Evolutionary conservation across 768 basidiomycete genomes (phyloP).

Genomic region (Mycena kentingensis): DNA sequence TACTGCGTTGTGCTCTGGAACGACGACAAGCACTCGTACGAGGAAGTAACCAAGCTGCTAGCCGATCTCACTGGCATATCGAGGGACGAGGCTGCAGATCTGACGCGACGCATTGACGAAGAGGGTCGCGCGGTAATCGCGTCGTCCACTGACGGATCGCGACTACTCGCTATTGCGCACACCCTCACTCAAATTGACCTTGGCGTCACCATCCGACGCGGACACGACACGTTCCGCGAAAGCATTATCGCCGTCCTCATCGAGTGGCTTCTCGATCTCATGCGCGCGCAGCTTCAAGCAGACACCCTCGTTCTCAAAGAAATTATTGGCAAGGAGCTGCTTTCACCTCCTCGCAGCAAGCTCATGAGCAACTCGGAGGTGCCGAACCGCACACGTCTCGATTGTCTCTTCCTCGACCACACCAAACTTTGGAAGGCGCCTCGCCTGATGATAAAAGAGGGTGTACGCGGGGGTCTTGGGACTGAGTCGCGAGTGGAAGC

Average conservation of each 20-base stretch:
- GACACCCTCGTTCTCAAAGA: slow-evolving; percentile 73
- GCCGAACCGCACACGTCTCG: slow-evolving; percentile 61
- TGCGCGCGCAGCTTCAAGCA: slow-evolving; percentile 66
- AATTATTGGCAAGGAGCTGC: slow-evolving; percentile 67
- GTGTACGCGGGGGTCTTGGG: slow-evolving; percentile 76
- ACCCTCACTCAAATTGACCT: slow-evolving; percentile 86
- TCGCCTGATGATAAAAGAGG: slow-evolving; percentile 76
- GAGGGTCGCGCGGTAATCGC: slow-evolving; percentile 82
- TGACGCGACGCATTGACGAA: slow-evolving; percentile 69
- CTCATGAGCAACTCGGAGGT: slow-evolving; percentile 44
- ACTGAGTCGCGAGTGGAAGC: slow-evolving; percentile 71
- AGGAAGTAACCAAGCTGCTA: slow-evolving; percentile 79
- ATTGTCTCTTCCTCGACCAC: slow-evolving; percentile 80
- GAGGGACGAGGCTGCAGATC: slow-evolving; percentile 55
- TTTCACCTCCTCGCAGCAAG: slow-evolving; percentile 61
- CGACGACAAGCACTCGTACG: slow-evolving; percentile 94
- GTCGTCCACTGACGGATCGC: slow-evolving; percentile 55
- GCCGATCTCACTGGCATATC: slow-evolving; percentile 56
- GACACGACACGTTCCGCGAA: slow-evolving; percentile 87
- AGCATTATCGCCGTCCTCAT: slow-evolving; percentile 82
- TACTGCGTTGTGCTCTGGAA: slow-evolving; percentile 91
- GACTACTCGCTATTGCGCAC: slow-evolving; percentile 76
- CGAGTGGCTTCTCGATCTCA: slow-evolving; percentile 82
- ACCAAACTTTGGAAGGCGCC: slow-evolving; percentile 85
- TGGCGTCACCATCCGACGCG: slow-evolving; percentile 84